Percentiles rank a stretch among this genome's conserved stretches.
Conservation (phyloP, 176 grass and related monocot species). For the Musa itinerans region DNA sequence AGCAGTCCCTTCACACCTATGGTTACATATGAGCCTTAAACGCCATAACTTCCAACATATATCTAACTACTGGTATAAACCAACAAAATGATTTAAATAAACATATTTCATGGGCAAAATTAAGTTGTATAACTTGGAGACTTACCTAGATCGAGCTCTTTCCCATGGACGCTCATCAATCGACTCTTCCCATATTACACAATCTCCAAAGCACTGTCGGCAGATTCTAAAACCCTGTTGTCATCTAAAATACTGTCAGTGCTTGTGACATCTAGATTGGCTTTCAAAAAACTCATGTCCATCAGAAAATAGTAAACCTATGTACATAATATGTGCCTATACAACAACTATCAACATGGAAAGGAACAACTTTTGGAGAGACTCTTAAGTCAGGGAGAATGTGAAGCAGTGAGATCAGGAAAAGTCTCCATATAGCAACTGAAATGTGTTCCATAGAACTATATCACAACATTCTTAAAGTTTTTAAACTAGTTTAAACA, state of each 20-base stretch:
- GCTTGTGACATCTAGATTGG: neutral
- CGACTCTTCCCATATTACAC: conserved; percentile 95
- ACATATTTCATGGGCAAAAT: neutral
- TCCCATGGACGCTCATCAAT: conserved; percentile 92
- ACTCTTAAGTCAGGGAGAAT: too few species aligned
- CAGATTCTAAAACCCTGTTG: conserved; percentile 71
- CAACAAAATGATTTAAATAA: neutral
- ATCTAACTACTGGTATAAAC: neutral
- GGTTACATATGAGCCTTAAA: neutral
- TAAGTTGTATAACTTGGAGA: conserved; percentile 1
- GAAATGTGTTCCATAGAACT: neutral
- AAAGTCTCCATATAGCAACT: neutral
- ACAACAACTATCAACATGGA: neutral
- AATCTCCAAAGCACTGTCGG: conserved; percentile 61
- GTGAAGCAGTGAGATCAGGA: neutral
- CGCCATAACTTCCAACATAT: neutral
- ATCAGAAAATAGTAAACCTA: neutral
- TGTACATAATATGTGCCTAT: neutral
- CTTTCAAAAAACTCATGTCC: neutral
- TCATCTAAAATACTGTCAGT: neutral
- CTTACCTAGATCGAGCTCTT: conserved; percentile 71
- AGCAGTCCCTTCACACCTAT: neutral
- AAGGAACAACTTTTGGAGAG: neutral
- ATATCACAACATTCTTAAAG: neutral
- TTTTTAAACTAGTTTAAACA: neutral